Evolutionary conservation across 2,329 filamentous ascomycete species (phyloP).

Genomic region (Colletotrichum filicis): DNA sequence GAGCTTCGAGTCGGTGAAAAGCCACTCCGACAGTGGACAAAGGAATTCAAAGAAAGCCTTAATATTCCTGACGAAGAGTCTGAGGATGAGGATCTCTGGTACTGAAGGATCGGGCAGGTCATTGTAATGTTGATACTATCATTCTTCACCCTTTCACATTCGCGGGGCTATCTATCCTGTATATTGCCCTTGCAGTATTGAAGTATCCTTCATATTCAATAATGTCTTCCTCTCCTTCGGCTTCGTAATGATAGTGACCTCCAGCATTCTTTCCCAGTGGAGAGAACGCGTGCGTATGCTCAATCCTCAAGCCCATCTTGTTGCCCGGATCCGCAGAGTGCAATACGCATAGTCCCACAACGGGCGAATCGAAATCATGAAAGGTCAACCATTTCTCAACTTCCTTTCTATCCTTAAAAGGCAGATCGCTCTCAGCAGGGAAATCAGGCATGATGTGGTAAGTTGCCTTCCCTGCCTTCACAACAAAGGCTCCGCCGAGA

Average conservation of each 20-base stretch:
- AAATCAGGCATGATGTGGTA: constrained; percentile 60
- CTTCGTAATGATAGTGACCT: constrained; percentile 58
- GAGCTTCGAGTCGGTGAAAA: constrained; percentile 33
- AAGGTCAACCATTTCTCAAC: constrained; percentile 52
- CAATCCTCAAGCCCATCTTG: constrained; percentile 51
- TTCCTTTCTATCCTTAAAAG: constrained; percentile 42
- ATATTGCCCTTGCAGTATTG: constrained; percentile 52
- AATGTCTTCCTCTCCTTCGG: constrained; percentile 43
- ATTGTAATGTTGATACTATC: too few relatives aligned
- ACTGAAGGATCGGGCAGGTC: too few relatives aligned
- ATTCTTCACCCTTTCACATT: too few relatives aligned
- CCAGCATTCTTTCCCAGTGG: constrained; percentile 44
- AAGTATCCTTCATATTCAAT: constrained; percentile 60
- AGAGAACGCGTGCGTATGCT: constrained; percentile 60
- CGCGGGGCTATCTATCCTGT: constrained; percentile 47
- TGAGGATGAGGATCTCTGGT: neutral
- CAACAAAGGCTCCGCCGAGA: constrained; percentile 53
- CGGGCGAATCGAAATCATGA: constrained; percentile 48
- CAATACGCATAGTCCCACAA: constrained; percentile 53
- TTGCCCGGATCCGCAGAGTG: constrained; percentile 53
- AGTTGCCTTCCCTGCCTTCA: constrained; percentile 48
- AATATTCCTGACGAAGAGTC: neutral
- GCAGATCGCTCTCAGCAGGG: constrained; percentile 38
- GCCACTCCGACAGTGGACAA: constrained; percentile 35
- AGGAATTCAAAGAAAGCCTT: constrained; percentile 34